phyloP scores from a whole-genome alignment of 1,284 basidiomycete species.

The Rhizopogon parksii region DNA sequence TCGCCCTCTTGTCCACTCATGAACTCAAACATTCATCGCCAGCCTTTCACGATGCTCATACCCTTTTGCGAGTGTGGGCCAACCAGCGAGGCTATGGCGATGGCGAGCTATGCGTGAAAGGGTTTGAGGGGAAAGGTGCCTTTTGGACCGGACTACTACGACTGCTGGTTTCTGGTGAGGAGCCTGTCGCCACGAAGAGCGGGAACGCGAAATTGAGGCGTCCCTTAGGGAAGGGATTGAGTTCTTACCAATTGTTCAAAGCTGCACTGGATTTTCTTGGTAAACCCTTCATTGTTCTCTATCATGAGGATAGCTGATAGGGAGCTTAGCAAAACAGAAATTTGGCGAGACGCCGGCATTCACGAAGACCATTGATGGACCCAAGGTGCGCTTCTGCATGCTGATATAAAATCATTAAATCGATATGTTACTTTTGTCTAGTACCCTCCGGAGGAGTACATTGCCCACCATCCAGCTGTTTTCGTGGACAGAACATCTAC shows the following conservation, averaged over 20 bases:
- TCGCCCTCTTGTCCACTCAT: constrained; percentile 68
- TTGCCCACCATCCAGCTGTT: constrained; percentile 41
- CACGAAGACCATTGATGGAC: constrained; percentile 47
- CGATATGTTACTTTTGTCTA: constrained; percentile 20
- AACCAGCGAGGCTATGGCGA: constrained; percentile 76
- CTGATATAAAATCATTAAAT: constrained; percentile 5
- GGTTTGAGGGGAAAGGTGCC: constrained; percentile 59
- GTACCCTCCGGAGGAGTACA: constrained; percentile 54
- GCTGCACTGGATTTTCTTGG: constrained; percentile 75
- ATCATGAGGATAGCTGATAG: background rate
- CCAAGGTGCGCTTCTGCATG: constrained; percentile 33
- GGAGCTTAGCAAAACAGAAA: constrained; percentile 57
- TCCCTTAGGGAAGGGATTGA: constrained; percentile 65
- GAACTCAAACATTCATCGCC: constrained; percentile 54
- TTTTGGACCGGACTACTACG: constrained; percentile 73
- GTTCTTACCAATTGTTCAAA: constrained; percentile 83
- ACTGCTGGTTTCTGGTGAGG: constrained; percentile 67
- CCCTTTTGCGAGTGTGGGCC: constrained; percentile 86
- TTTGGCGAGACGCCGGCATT: constrained; percentile 61
- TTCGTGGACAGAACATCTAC: constrained; percentile 80
- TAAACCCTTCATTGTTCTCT: constrained; percentile 28
- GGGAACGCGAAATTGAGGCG: constrained; percentile 39
- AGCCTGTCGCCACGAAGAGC: constrained; percentile 28
- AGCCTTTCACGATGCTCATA: constrained; percentile 69
- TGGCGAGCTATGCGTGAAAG: constrained; percentile 53